Evolutionary conservation across 768 basidiomycete genomes (phyloP).

Genomic region (Coprinellus aureogranulatus): DNA sequence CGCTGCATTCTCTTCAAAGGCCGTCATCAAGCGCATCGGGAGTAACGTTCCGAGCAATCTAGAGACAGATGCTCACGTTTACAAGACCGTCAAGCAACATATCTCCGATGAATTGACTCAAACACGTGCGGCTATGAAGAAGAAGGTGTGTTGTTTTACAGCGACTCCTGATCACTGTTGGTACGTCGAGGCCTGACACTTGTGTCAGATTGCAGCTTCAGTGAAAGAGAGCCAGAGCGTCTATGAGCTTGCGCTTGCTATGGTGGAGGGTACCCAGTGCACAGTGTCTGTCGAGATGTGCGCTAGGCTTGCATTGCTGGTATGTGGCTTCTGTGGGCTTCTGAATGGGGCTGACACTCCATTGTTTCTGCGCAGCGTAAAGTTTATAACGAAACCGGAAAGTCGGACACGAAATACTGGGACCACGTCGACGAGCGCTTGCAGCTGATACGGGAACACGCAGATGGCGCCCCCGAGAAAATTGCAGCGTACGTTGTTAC

Average conservation of each 20-base stretch:
- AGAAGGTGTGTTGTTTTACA: constrained; percentile 11
- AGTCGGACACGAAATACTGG: constrained; percentile 13
- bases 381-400: neutral
- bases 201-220: neutral
- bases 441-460: neutral
- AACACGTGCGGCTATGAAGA: constrained; percentile 19
- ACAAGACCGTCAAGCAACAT: constrained; percentile 12
- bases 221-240: constrained; percentile 11
- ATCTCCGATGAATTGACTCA: constrained; percentile 21
- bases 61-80: constrained; percentile 18
- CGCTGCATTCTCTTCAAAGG: constrained; percentile 3
- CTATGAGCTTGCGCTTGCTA: constrained; percentile 12
- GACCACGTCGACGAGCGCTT: constrained; percentile 14
- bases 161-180: neutral
- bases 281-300: constrained; percentile 10
- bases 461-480: neutral
- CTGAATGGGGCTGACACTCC: neutral
- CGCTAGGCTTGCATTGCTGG: constrained; percentile 18
- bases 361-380: constrained; percentile 10
- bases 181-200: neutral
- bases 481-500: neutral
- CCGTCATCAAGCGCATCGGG: constrained; percentile 13
- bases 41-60: constrained; percentile 19
- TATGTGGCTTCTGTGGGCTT: constrained; percentile 9
- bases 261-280: constrained; percentile 16